Percentiles rank a stretch among this genome's conserved stretches.
phyloP scores from a whole-genome alignment of 495 filamentous ascomycete genomes.

The Penicillium coffeae region DNA sequence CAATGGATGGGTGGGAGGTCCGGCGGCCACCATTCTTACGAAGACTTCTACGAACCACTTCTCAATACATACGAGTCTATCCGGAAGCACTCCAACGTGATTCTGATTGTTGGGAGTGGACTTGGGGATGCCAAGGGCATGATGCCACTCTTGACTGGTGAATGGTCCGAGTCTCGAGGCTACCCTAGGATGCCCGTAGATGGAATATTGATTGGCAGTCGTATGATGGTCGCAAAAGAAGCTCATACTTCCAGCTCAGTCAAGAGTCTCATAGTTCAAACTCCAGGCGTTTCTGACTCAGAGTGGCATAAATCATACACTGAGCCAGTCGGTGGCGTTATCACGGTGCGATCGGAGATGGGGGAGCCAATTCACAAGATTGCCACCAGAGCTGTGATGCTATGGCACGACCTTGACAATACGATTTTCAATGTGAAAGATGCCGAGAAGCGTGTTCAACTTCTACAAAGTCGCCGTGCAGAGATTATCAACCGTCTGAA shows the following conservation, averaged over 20 bases:
- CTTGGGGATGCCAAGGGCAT: slow-evolving; percentile 46
- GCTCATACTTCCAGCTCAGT: slow-evolving; percentile 88
- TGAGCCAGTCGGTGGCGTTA: slow-evolving; percentile 82
- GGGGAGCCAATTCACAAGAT: slow-evolving; percentile 98
- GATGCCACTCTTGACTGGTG: slow-evolving; percentile 44
- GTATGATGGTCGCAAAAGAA: slow-evolving; percentile 59
- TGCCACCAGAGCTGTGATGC: slow-evolving; percentile 86
- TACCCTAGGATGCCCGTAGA: slow-evolving; percentile 48
- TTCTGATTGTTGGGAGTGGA: slow-evolving; percentile 47
- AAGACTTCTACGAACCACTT: slow-evolving; percentile 49
- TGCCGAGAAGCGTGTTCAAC: slow-evolving; percentile 84
- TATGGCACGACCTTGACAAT: slow-evolving; percentile 97
- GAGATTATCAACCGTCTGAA: slow-evolving; percentile 98
- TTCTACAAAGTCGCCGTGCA: slow-evolving; percentile 85
- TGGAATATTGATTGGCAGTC: slow-evolving; percentile 43
- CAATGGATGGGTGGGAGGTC: slow-evolving; percentile 52
- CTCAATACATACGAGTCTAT: slow-evolving; percentile 42
- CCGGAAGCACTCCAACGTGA: slow-evolving; percentile 43
- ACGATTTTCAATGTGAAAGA: slow-evolving; percentile 97
- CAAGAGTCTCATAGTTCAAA: slow-evolving; percentile 92
- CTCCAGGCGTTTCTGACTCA: slow-evolving; percentile 79
- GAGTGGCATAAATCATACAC: slow-evolving; percentile 98
- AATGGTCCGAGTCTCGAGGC: slow-evolving; percentile 37
- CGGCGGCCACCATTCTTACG: slow-evolving; percentile 50
- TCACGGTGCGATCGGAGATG: slow-evolving; percentile 97